phyloP scores from a whole-genome alignment of 176 grass and related monocot species.

The Paspalum notatum region DNA sequence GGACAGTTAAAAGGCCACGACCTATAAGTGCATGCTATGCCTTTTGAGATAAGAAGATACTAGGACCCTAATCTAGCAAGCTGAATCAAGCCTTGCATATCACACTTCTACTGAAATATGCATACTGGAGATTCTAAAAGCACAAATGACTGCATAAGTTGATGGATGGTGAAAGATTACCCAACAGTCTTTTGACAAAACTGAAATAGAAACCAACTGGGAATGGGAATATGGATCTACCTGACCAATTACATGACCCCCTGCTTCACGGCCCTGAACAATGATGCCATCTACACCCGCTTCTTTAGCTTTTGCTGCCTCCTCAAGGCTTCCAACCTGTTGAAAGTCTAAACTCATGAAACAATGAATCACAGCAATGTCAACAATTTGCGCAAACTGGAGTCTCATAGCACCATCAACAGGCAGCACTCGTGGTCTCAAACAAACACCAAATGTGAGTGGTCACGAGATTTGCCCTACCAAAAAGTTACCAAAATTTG shows the following conservation, averaged over 20 bases:
- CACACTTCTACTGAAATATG: not conserved
- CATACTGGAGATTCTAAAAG: constrained; percentile 22
- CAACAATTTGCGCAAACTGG: not conserved
- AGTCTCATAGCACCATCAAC: not conserved
- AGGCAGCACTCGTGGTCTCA: not conserved
- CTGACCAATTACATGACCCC: constrained; percentile 91
- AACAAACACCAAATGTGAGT: not conserved
- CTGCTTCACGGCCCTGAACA: constrained; percentile 90
- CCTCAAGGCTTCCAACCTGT: constrained; percentile 80
- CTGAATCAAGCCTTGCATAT: constrained; percentile 16
- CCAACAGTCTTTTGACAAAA: not conserved
- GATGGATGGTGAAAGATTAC: not conserved
- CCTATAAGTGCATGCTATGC: not conserved
- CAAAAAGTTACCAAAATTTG: not conserved
- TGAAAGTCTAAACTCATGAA: not conserved
- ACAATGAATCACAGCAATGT: constrained; percentile 20
- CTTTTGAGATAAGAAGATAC: constrained; percentile 2
- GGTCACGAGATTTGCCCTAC: not conserved
- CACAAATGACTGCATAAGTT: not conserved
- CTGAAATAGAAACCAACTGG: constrained; percentile 22
- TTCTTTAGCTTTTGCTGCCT: constrained; percentile 75
- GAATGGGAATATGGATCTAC: constrained; percentile 21
- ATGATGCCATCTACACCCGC: constrained; percentile 92
- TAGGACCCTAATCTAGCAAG: not conserved
- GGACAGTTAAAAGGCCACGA: constrained; percentile 9